These are phyloP conservation scores for Yamadazyma jaroonii DNA, from an alignment of 1,139 yeast species.

Conservation along the genomic window DNA sequence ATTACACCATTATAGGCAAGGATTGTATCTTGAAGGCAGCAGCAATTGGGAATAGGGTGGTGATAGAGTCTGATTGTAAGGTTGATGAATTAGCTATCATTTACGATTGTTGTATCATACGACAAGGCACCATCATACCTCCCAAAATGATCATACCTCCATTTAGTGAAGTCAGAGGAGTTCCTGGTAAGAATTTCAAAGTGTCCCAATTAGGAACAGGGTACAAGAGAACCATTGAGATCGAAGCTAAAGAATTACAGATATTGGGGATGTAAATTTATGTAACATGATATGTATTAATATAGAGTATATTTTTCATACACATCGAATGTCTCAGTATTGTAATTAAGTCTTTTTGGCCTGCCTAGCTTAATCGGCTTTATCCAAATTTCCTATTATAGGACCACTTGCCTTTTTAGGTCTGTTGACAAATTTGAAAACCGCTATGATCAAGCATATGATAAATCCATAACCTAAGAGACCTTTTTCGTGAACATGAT, in stretches of 20 bases:
- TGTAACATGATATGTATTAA: no score
- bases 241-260: constrained; percentile 36
- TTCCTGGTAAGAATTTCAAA: constrained; percentile 29
- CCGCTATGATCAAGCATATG: constrained; percentile 12
- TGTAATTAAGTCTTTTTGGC: neutral
- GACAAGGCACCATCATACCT: constrained; percentile 50
- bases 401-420: constrained; percentile 10
- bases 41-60: constrained; percentile 56
- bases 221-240: constrained; percentile 42
- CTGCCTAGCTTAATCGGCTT: constrained; percentile 24
- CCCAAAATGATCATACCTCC: constrained; percentile 60
- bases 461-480: constrained; percentile 37
- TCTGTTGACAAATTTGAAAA: constrained; percentile 6
- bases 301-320: no score
- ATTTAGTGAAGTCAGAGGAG: constrained; percentile 48
- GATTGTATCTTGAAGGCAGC: constrained; percentile 41
- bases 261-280: constrained; percentile 16
- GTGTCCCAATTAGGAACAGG: constrained; percentile 35
- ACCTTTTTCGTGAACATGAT: constrained; percentile 43
- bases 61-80: constrained; percentile 42
- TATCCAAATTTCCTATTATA: constrained; percentile 20
- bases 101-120: constrained; percentile 60
- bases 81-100: constrained; percentile 48
- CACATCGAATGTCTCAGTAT: constrained; percentile 2
- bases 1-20: constrained; percentile 53